Evolutionary conservation across 2,329 filamentous ascomycete genomes (phyloP).

Genomic region (Graphilbum sp.): DNA sequence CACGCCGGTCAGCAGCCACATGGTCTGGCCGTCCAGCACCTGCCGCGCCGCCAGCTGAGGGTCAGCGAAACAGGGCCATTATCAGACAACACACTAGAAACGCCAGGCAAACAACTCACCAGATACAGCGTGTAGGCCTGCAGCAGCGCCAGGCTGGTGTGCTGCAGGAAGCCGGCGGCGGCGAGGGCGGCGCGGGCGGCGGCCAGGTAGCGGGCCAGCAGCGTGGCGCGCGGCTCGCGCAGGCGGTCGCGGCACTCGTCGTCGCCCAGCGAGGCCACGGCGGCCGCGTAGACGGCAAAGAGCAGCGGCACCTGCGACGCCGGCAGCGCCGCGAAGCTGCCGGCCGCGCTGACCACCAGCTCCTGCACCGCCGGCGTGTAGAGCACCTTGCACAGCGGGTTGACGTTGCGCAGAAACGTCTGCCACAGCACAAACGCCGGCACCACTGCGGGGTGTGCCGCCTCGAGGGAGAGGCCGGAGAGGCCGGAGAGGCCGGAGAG

Average conservation of each 20-base stretch:
- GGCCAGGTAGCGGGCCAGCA: conserved; percentile 20
- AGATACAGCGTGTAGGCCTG: conserved; percentile 42
- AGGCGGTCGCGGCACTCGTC: conserved; percentile 19
- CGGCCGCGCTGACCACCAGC: conserved; percentile 9
- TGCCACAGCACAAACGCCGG: conserved; percentile 19
- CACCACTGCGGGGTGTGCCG: conserved; percentile 19
- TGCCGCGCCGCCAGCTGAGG: conserved; percentile 13
- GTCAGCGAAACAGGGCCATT: neutral
- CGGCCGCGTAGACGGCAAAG: conserved; percentile 38
- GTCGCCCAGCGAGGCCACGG: conserved; percentile 34
- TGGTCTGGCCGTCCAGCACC: conserved; percentile 28
- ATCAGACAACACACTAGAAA: neutral
- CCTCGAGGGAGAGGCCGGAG: conserved; percentile 5
- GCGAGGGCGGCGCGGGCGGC: conserved; percentile 37
- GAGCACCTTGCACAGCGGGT: conserved; percentile 34
- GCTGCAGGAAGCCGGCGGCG: conserved; percentile 38
- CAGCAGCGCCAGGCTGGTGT: conserved; percentile 35
- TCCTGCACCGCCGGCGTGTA: conserved; percentile 29
- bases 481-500: no score
- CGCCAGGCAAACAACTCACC: neutral
- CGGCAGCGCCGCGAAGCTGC: conserved; percentile 5
- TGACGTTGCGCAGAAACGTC: conserved; percentile 31
- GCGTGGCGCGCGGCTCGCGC: neutral
- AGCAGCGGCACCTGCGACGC: conserved; percentile 9
- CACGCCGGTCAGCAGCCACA: conserved; percentile 44